phyloP scores from a whole-genome alignment of 345 rosid genomes.

The Eucalyptus tenuipes region DNA sequence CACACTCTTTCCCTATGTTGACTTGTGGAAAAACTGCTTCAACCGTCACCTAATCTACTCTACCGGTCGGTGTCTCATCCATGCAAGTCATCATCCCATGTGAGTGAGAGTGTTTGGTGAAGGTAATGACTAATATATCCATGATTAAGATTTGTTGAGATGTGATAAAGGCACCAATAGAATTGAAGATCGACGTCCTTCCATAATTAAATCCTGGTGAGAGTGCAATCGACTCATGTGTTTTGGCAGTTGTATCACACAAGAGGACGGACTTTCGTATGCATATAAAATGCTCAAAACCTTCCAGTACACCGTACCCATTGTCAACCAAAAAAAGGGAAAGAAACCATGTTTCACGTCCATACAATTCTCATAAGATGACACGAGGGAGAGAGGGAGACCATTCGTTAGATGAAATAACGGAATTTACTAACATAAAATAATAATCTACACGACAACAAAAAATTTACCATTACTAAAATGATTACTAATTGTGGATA shows the following conservation, averaged over 20 bases:
- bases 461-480: neutral
- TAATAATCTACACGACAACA: neutral
- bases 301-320: neutral
- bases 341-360: neutral
- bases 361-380: neutral
- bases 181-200: rapidly evolving
- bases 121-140: neutral
- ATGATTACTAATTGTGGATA: neutral
- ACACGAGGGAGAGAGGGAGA: neutral
- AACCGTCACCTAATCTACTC: neutral
- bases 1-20: neutral
- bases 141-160: neutral
- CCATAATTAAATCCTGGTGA: rapidly evolving
- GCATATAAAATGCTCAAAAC: neutral
- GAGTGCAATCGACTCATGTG: neutral
- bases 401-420: neutral
- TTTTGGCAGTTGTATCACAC: neutral
- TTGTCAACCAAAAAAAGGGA: neutral
- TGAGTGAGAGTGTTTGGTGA: neutral
- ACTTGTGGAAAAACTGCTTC: neutral
- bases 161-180: neutral
- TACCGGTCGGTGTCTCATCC: neutral
- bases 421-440: neutral
- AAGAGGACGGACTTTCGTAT: neutral
- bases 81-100: neutral